A percentile compares a stretch with the other conserved stretches of the same genome.
These are phyloP conservation scores for Acer negundo DNA, from an alignment of 345 rosid species.

Conservation along the genomic window DNA sequence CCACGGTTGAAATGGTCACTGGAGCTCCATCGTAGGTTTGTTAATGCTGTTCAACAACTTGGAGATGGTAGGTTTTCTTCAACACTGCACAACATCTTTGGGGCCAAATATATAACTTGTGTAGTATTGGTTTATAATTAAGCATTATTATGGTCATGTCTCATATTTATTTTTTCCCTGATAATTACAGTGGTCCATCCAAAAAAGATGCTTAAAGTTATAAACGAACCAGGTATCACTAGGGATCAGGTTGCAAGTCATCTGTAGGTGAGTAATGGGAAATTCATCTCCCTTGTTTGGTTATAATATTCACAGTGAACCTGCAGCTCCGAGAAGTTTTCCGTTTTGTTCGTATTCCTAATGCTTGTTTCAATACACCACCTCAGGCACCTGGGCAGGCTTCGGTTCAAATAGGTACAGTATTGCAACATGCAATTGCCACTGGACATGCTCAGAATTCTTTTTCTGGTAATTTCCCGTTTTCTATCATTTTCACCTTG, in stretches of 20 bases:
- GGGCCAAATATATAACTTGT: not conserved
- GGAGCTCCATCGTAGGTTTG: slow-evolving; percentile 1
- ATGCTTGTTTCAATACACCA: not conserved
- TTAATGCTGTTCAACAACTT: not conserved
- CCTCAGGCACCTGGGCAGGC: not conserved
- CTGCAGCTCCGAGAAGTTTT: not conserved
- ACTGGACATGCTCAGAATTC: not conserved
- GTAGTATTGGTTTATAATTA: not conserved
- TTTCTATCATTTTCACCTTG: not conserved
- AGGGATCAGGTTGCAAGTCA: slow-evolving; percentile 7
- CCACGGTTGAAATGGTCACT: not conserved
- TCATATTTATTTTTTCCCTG: not conserved
- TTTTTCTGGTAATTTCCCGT: not conserved
- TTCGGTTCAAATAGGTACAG: not conserved
- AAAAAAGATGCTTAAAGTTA: not conserved
- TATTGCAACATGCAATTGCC: not conserved
- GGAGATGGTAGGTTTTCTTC: not conserved
- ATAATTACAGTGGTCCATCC: not conserved
- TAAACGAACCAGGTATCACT: not conserved
- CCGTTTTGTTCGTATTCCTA: not conserved
- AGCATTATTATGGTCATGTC: not conserved
- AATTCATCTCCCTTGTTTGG: not conserved
- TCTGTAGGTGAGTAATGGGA: not conserved
- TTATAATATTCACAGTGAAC: not conserved
- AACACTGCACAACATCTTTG: not conserved